Percentiles rank a stretch among this genome's conserved stretches.
phyloP scores from a whole-genome alignment of 305 asterid species.

The Ilex paraguariensis region DNA sequence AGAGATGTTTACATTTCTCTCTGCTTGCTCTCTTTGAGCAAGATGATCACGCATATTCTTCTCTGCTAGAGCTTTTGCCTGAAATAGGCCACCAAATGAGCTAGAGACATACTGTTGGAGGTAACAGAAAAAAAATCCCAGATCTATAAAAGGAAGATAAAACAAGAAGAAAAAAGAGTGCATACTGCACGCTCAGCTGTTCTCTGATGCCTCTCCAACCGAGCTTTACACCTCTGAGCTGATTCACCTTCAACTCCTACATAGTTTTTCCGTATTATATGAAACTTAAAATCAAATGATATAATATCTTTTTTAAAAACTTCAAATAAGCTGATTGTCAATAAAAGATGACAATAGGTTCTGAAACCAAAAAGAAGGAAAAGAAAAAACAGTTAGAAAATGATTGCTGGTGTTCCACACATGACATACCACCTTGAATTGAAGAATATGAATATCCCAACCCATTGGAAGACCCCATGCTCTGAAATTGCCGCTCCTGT shows the following conservation, averaged over 20 bases:
- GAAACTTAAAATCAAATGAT: no score
- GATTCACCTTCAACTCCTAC: conserved; percentile 85
- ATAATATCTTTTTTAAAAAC: no score
- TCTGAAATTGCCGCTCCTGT: conserved; percentile 45
- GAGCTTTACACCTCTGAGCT: conserved; percentile 88
- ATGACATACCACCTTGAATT: conserved; percentile 51
- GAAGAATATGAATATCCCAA: conserved; percentile 45
- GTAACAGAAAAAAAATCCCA: conserved; percentile 3
- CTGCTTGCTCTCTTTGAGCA: conserved; percentile 83
- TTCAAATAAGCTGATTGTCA: background rate
- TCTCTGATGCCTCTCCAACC: conserved; percentile 84
- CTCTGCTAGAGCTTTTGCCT: conserved; percentile 96
- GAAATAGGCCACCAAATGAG: conserved; percentile 28
- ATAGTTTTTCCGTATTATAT: conserved; percentile 10
- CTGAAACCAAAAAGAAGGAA: no score
- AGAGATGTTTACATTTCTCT: conserved; percentile 63
- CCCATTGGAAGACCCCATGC: conserved; percentile 33
- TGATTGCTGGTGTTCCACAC: conserved; percentile 5
- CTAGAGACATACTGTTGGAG: conserved; percentile 10
- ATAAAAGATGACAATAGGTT: conserved; percentile 5
- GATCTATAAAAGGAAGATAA: conserved; percentile 8
- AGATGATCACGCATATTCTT: conserved; percentile 91
- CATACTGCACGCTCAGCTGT: conserved; percentile 94
- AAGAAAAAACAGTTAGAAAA: no score
- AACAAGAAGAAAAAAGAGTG: conserved; percentile 21